Percentiles rank a stretch among this genome's conserved stretches.
Conservation (phyloP, 1,284 basidiomycete species). For the Coniferiporia weirii region DNA sequence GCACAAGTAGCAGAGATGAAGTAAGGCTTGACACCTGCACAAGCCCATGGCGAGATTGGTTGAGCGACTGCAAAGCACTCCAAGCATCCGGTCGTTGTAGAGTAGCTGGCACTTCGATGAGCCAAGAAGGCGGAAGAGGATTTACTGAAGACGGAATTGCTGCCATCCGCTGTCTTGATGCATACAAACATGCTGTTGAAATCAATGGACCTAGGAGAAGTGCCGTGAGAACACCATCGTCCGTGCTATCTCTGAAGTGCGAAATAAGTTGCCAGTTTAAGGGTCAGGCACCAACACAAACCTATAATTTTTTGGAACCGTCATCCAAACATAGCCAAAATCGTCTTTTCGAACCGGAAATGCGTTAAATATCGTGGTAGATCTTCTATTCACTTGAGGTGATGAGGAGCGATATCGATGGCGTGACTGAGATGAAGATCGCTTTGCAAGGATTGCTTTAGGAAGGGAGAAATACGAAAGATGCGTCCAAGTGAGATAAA, state of each 20-base stretch:
- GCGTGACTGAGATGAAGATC: conserved; percentile 26
- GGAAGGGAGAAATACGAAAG: conserved; percentile 34
- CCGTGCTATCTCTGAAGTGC: conserved; percentile 60
- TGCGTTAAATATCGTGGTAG: conserved; percentile 24
- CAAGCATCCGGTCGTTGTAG: conserved; percentile 38
- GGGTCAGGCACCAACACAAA: conserved; percentile 26
- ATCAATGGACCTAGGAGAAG: conserved; percentile 76
- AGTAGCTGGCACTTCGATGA: conserved; percentile 63
- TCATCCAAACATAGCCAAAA: conserved; percentile 79
- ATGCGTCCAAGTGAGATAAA: conserved; percentile 64
- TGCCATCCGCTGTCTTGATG: conserved; percentile 38
- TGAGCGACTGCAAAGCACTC: conserved; percentile 53
- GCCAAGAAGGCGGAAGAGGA: conserved; percentile 59
- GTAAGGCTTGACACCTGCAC: conserved; percentile 77
- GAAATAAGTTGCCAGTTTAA: background rate
- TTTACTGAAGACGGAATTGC: conserved; percentile 23
- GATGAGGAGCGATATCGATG: conserved; percentile 32
- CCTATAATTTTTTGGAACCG: conserved; percentile 84
- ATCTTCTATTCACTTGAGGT: conserved; percentile 39
- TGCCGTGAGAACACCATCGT: conserved; percentile 82
- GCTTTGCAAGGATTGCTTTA: conserved; percentile 21
- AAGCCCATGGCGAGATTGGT: conserved; percentile 67
- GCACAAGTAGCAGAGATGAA: conserved; percentile 71
- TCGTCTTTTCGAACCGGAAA: conserved; percentile 37
- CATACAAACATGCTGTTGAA: conserved; percentile 57